phyloP scores from a whole-genome alignment of 768 basidiomycete species.

The Auricularia sp. region DNA sequence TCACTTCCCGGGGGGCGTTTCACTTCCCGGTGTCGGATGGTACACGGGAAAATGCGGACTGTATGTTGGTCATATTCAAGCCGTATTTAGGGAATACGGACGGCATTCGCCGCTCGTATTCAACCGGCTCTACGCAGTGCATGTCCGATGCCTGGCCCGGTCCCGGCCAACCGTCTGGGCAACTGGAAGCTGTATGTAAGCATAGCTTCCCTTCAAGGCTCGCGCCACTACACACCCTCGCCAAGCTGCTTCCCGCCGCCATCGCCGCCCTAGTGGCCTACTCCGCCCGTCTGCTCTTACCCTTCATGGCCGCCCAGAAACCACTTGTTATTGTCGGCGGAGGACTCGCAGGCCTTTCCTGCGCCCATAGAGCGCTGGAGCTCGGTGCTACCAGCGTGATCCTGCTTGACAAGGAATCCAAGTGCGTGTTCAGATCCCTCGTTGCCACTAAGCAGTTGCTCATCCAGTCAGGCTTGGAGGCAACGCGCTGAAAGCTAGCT shows the following conservation, averaged over 20 bases:
- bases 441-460: not conserved
- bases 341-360: not conserved
- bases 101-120: too few species aligned
- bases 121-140: too few species aligned
- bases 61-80: too few species aligned
- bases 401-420: not conserved
- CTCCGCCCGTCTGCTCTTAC: not conserved
- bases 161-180: too few species aligned
- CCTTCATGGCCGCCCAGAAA: not conserved
- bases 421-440: not conserved
- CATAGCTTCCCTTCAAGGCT: not conserved
- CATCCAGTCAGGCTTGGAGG: not conserved
- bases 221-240: not conserved
- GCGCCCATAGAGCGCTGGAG: not conserved
- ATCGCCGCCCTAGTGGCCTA: not conserved
- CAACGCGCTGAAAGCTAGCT: not conserved
- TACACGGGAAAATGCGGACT: too few species aligned
- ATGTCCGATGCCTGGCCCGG: too few species aligned
- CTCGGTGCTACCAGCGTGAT: not conserved
- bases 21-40: too few species aligned
- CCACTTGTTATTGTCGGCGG: not conserved
- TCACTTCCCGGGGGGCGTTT: too few species aligned
- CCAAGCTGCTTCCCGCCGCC: not conserved
- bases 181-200: not conserved
- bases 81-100: too few species aligned